These are phyloP conservation scores for Fusarium sp. DNA, from an alignment of 2,329 filamentous ascomycete species.

Conservation along the genomic window DNA sequence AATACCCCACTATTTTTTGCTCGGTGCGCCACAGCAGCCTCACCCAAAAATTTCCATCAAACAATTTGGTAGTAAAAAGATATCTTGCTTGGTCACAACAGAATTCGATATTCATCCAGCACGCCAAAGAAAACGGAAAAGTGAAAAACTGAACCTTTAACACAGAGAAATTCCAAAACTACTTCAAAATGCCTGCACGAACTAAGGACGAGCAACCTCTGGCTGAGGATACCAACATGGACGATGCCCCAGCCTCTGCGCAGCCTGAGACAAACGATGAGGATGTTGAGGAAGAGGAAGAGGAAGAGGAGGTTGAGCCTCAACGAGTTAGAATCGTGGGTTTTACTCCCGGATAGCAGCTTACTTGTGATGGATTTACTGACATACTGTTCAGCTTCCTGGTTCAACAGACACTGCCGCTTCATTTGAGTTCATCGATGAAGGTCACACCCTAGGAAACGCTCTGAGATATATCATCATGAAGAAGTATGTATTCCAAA, in stretches of 20 bases:
- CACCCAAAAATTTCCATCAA: constrained; percentile 38
- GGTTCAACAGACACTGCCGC: constrained; percentile 89
- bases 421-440: constrained; percentile 92
- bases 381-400: constrained; percentile 71
- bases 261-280: constrained; percentile 53
- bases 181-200: constrained; percentile 55
- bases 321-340: constrained; percentile 74
- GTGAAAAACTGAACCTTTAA: background rate
- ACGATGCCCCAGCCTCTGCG: constrained; percentile 58
- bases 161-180: background rate
- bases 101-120: constrained; percentile 6
- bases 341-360: background rate
- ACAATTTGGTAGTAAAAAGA: constrained; percentile 15
- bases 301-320: constrained; percentile 61
- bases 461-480: constrained; percentile 95
- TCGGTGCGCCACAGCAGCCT: constrained; percentile 31
- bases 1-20: constrained; percentile 31
- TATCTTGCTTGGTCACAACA: constrained; percentile 16
- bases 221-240: constrained; percentile 57
- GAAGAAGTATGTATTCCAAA: constrained; percentile 82
- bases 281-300: constrained; percentile 56
- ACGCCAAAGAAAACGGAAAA: background rate
- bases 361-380: background rate
- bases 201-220: constrained; percentile 52
- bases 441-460: constrained; percentile 96